Base-by-base conservation (phyloP, 345 rosid genomes). In the Eucalyptus victrix region DNA sequence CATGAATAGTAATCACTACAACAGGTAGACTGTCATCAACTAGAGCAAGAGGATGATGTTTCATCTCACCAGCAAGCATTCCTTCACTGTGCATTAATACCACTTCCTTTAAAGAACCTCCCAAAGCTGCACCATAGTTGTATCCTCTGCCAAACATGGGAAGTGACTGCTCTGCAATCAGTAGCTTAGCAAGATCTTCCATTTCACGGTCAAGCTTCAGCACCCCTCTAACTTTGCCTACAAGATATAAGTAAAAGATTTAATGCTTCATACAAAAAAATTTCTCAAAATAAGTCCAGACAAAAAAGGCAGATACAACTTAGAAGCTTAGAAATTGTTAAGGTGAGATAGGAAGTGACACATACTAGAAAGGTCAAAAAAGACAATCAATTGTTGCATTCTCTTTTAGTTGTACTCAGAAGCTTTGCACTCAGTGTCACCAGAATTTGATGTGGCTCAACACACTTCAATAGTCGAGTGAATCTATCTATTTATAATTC, bases 141-240 rank as follows among this genome's bases (percentile, higher is more conserved):
- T 96, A 97, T 92, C 99, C 99, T 94, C 99, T 94, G 42, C 99
- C 99, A 91, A 97, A 97, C 89, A 97, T 97, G 45, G 97, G 97
- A 89, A 97, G 95, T 26, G 99, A 97, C 93, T 97, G 98, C 93
- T 97, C 99, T 37, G 96, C 94, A 86, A 97, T 95, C 90, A 93
- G 87, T 47, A 86, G 93, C 87, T 94, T 93, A 9, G 99, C 99
- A 28, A 97, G 97, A 92, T 94, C 99, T 88, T 95, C 94, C 99
- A 97, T 95, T 95, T 95, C 98, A 69, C 88, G 90, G 90, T 97
- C 99, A 93, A 97, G 96, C 92, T 97, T 94, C 90, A 97, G 94
- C 72, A 96, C 99, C 93, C 95, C 98, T 92, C 93, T 9, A 72
- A 72, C 40, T 34, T 94, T 93, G 92, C 93, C 99, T 97, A 91